Evolutionary conservation across 192 early-diverging fungal species (phyloP).

Genomic region (Podila horticola): DNA sequence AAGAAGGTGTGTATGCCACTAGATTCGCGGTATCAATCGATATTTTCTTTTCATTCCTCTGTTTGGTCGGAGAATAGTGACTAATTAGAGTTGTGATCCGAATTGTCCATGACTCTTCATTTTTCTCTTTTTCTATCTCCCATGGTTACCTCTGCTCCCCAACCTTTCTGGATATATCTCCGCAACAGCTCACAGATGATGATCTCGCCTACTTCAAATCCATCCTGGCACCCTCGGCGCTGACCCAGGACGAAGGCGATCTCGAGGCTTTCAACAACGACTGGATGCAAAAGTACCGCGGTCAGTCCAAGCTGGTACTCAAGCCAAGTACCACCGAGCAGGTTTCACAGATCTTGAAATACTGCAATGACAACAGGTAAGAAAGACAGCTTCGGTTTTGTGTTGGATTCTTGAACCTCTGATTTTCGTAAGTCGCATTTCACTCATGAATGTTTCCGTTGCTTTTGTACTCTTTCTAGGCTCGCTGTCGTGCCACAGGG

Average conservation of each 20-base stretch:
- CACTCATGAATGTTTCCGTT: neutral
- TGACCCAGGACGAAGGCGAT: constrained; percentile 66
- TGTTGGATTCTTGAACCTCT: neutral
- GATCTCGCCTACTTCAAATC: constrained; percentile 74
- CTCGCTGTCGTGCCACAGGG: constrained; percentile 98
- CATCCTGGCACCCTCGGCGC: constrained; percentile 55
- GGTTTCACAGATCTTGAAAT: constrained; percentile 84
- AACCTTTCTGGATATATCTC: neutral
- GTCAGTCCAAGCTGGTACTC: constrained; percentile 81
- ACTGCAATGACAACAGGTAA: constrained; percentile 83
- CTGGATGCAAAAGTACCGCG: constrained; percentile 98
- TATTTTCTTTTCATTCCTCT: neutral
- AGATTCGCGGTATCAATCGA: neutral
- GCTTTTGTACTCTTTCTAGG: neutral
- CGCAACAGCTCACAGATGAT: constrained; percentile 58
- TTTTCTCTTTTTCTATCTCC: neutral
- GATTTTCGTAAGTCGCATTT: neutral
- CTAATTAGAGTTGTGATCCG: neutral
- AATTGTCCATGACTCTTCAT: constrained; percentile 6
- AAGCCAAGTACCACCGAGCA: constrained; percentile 88
- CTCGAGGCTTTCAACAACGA: constrained; percentile 84
- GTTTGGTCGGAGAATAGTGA: constrained; percentile 2
- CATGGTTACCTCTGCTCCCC: neutral
- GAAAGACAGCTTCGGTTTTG: neutral
- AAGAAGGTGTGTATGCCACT: constrained; percentile 25